Evolutionary conservation across 176 grass and related monocot genomes (phyloP).

Genomic region (Cenchrus americanus): DNA sequence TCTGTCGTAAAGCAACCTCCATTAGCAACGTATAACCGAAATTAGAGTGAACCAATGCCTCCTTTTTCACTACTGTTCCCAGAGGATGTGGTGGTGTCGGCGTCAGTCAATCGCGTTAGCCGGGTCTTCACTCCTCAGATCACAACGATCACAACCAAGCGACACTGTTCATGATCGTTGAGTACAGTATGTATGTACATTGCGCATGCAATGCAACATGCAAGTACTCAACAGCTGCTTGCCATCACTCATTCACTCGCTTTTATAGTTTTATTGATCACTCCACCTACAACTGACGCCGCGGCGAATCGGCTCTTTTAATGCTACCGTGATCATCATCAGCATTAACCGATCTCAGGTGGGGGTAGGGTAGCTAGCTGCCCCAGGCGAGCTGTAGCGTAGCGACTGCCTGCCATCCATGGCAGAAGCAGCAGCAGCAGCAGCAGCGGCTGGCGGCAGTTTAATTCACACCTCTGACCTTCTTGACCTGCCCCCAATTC

Average conservation of each 20-base stretch:
- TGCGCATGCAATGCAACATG: not conserved
- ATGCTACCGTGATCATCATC: not conserved
- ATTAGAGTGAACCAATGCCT: no score
- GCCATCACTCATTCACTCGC: conserved; percentile 2
- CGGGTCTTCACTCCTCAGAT: no score
- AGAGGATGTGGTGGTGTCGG: not conserved
- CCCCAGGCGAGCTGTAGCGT: not conserved
- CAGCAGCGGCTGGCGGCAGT: conserved; percentile 32
- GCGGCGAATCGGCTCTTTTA: conserved; percentile 38
- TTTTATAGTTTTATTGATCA: conserved; percentile 44
- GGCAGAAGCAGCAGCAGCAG: not conserved
- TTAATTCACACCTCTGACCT: conserved; percentile 8
- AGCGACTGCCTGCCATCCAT: conserved; percentile 15
- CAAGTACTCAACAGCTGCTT: not conserved
- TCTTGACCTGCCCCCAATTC: conserved; percentile 12
- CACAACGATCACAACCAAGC: not conserved
- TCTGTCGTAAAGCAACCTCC: not conserved
- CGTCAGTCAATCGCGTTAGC: not conserved
- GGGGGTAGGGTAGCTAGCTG: conserved; percentile 29
- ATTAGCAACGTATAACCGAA: no score
- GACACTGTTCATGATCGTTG: not conserved
- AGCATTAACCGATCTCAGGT: conserved; percentile 23
- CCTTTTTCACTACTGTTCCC: no score
- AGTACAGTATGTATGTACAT: not conserved
- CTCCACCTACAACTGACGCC: conserved; percentile 39